Evolutionary conservation across 1,284 basidiomycete genomes (phyloP).

Genomic region (Leccinum insolens): DNA sequence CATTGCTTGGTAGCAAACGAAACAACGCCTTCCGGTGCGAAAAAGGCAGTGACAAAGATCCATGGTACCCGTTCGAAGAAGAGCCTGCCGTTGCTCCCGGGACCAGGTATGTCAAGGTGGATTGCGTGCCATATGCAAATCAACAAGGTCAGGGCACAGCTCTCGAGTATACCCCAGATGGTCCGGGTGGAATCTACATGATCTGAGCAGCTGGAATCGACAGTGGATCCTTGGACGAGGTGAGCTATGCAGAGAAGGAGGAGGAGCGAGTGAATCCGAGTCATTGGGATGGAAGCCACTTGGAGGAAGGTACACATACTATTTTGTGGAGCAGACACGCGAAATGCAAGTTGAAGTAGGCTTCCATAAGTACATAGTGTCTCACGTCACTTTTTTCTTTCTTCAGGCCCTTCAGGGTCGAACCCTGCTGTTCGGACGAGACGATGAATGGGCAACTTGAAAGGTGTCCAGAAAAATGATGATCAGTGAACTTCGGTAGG

Average conservation of each 20-base stretch:
- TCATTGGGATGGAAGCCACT: neutral
- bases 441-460: neutral
- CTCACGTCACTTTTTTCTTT: neutral
- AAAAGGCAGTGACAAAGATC: too few relatives aligned
- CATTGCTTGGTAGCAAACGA: too few relatives aligned
- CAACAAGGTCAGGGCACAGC: too few relatives aligned
- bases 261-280: neutral
- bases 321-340: neutral
- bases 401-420: neutral
- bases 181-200: neutral
- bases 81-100: too few relatives aligned
- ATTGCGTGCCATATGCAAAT: too few relatives aligned
- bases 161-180: slow-evolving; percentile 6
- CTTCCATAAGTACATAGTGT: neutral
- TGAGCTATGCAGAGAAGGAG: neutral
- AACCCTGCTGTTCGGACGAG: neutral
- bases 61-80: too few relatives aligned
- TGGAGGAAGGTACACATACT: neutral
- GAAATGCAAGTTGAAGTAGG: neutral
- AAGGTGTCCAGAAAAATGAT: neutral
- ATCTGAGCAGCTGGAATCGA: neutral
- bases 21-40: too few relatives aligned
- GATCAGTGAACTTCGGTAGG: neutral
- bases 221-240: neutral
- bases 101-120: too few relatives aligned